Base-by-base conservation (phyloP, 495 filamentous ascomycete genomes). In the Copromyces sp. region DNA sequence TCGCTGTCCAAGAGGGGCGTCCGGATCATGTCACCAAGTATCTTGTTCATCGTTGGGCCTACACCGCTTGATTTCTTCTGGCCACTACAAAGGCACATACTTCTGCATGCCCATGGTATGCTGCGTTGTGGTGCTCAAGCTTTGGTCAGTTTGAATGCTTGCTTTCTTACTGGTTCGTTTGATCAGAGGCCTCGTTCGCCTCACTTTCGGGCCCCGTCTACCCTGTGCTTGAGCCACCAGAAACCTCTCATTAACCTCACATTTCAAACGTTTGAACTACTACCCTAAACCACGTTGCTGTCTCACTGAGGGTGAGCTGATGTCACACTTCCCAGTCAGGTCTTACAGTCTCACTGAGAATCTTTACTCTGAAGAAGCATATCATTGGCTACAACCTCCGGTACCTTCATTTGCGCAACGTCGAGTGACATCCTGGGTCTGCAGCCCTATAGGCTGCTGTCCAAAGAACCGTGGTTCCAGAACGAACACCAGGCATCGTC, bases 361-460 rank as follows among this genome's bases (percentile, higher is more conserved):
- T 72, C 65, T 72, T 14, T 14, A 41, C 32, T 45, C 37, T 39
- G 41, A 61, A 24, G 29, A 38, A 59, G 32, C 12, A 39, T 16
- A 20, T 41, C 70, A 72, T 76, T 41, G 61, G 70, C 61, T 39
- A 53, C 37, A 35, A 35, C 24, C 37, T 37, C 39, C 20, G 8
- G 24, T 35, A 42, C 38, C 38, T 65, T 71, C 70, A 71, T 68
- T 73, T 73, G 42, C 69, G 40, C 9, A 65, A 40, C 47, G 70
- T 73, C 75, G 70, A 72, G 73, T 75, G 69, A 75, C 71, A 72
- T 68, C 16, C 38, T 47, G 24, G 68, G 16, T 38, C 74, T 79
- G 77, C 77, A 79, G 77, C 76, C 76, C 76, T 79, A 78, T 76
- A 74, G 74, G 61, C 71, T 73, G 47, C 71, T 73, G 53, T 65